Evolutionary conservation across 2,329 filamentous ascomycete genomes (phyloP).

Genomic region (Lithohypha guttulata): DNA sequence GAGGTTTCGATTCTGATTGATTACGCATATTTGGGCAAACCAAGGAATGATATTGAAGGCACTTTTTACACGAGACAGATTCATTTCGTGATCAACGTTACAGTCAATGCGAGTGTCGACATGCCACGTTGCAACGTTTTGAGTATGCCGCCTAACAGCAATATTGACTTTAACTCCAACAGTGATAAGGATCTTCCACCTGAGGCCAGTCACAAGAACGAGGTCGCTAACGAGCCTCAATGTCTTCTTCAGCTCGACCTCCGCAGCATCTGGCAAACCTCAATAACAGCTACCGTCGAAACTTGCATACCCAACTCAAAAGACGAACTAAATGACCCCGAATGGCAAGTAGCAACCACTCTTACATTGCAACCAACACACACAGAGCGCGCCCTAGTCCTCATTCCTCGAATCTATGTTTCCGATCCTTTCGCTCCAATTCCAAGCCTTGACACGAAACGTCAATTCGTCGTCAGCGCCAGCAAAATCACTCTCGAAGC

Average conservation of each 20-base stretch:
- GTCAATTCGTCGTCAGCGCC: constrained; percentile 85
- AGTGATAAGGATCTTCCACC: background rate
- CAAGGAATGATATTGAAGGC: constrained; percentile 55
- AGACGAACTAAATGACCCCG: too few species aligned
- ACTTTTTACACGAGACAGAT: constrained; percentile 78
- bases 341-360: constrained; percentile 11
- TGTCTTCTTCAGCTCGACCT: constrained; percentile 75
- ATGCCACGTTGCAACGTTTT: constrained; percentile 68
- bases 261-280: constrained; percentile 80
- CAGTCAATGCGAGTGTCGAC: constrained; percentile 85
- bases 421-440: constrained; percentile 67
- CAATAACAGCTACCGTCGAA: constrained; percentile 48
- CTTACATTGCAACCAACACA: constrained; percentile 47
- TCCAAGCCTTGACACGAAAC: constrained; percentile 65
- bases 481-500: constrained; percentile 67
- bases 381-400: constrained; percentile 63
- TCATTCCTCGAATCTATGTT: constrained; percentile 64
- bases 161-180: too few species aligned
- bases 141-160: constrained; percentile 56
- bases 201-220: background rate
- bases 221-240: constrained; percentile 5
- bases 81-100: constrained; percentile 69
- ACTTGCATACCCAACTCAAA: too few species aligned
- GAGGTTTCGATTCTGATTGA: constrained; percentile 72
- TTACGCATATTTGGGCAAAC: constrained; percentile 68